Evolutionary conservation across 1,284 basidiomycete species (phyloP).

Genomic region (Cutaneotrichosporon sp.): DNA sequence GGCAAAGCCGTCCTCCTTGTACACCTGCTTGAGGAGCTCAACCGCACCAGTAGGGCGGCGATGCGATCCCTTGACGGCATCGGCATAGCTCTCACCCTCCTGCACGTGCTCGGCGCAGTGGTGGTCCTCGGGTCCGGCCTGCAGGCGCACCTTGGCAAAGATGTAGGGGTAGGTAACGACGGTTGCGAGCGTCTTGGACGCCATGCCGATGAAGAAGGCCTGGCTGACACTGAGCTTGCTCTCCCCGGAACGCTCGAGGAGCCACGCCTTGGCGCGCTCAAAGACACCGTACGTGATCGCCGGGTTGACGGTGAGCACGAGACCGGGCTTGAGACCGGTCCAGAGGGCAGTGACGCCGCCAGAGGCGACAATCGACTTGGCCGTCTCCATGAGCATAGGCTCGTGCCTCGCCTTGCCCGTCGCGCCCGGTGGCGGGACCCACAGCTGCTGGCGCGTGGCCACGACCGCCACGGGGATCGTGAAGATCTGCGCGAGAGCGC

Average conservation of each 20-base stretch:
- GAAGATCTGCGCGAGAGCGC: constrained; percentile 93
- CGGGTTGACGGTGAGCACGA: constrained; percentile 94
- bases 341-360: constrained; percentile 90
- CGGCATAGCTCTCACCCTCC: constrained; percentile 16
- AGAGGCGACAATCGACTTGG: constrained; percentile 83
- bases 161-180: constrained; percentile 64
- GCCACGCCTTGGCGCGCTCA: constrained; percentile 73
- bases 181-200: constrained; percentile 94
- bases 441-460: constrained; percentile 94
- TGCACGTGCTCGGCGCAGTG: constrained; percentile 29
- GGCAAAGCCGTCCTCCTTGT: constrained; percentile 68
- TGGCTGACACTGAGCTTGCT: constrained; percentile 61
- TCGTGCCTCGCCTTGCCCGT: constrained; percentile 30
- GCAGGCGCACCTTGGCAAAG: constrained; percentile 86
- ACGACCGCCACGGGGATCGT: constrained; percentile 98
- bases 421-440: constrained; percentile 42
- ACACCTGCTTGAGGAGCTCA: constrained; percentile 66
- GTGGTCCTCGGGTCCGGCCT: constrained; percentile 60
- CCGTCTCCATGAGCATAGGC: constrained; percentile 62
- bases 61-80: constrained; percentile 18
- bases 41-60: constrained; percentile 34
- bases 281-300: constrained; percentile 98
- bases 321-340: constrained; percentile 87
- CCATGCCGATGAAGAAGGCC: constrained; percentile 84
- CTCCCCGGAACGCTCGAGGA: constrained; percentile 30